Conservation (phyloP, 2,329 filamentous ascomycete species). For the Zalaria sp. region DNA sequence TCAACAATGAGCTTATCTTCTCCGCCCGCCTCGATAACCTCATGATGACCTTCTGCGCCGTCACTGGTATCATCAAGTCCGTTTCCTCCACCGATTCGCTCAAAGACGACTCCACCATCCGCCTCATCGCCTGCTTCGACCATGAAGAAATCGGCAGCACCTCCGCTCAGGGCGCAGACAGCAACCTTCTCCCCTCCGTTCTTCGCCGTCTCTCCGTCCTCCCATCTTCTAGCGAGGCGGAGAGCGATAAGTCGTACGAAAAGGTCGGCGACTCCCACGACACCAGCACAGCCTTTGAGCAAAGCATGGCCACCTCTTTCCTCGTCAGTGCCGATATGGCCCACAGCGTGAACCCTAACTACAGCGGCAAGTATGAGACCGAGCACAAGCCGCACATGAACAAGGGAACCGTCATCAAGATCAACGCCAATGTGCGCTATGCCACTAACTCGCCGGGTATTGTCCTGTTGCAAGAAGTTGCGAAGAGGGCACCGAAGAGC, state of each 20-base stretch:
- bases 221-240: slow-evolving; percentile 41
- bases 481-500: slow-evolving; percentile 40
- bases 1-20: slow-evolving; percentile 91
- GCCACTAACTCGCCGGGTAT: slow-evolving; percentile 94
- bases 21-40: slow-evolving; percentile 92
- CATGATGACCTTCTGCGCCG: slow-evolving; percentile 88
- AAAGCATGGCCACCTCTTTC: slow-evolving; percentile 82
- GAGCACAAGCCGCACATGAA: slow-evolving; percentile 93
- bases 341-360: slow-evolving; percentile 92
- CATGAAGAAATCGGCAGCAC: slow-evolving; percentile 93
- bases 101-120: slow-evolving; percentile 65
- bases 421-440: slow-evolving; percentile 96
- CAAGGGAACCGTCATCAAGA: slow-evolving; percentile 89
- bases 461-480: slow-evolving; percentile 79
- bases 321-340: slow-evolving; percentile 96
- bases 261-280: slow-evolving; percentile 33
- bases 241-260: slow-evolving; percentile 53
- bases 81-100: slow-evolving; percentile 44
- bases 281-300: slow-evolving; percentile 74
- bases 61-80: slow-evolving; percentile 73
- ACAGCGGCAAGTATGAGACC: slow-evolving; percentile 76
- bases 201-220: slow-evolving; percentile 75
- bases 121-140: slow-evolving; percentile 89
- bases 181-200: slow-evolving; percentile 77
- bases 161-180: slow-evolving; percentile 86